Conservation (phyloP, 2,329 filamentous ascomycete genomes). For the Lachnellula subtilissima region DNA sequence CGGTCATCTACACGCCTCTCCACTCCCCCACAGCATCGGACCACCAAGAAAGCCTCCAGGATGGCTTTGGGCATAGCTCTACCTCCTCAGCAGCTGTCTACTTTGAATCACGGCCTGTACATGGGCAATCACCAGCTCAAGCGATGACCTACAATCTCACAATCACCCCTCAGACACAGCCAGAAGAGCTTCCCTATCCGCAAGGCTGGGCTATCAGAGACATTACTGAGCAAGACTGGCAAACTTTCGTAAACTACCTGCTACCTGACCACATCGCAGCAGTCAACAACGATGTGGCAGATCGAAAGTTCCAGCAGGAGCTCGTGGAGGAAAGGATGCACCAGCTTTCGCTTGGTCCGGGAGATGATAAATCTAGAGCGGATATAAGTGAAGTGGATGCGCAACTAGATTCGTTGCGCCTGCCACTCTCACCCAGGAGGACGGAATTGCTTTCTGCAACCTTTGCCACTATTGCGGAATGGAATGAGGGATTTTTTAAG, state of each 20-base stretch:
- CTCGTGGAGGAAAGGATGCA: conserved; percentile 29
- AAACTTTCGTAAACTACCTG: conserved; percentile 53
- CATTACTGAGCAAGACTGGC: conserved; percentile 51
- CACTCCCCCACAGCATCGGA: conserved; percentile 20
- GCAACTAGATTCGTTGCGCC: conserved; percentile 36
- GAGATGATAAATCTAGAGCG: conserved; percentile 19
- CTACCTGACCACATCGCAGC: conserved; percentile 44
- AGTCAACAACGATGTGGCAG: conserved; percentile 43
- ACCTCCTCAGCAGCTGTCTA: conserved; percentile 22
- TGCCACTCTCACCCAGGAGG: not conserved
- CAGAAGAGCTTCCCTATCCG: conserved; percentile 22
- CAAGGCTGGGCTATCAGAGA: conserved; percentile 34
- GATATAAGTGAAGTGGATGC: conserved; percentile 36
- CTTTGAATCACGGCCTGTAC: conserved; percentile 25
- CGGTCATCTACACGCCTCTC: conserved; percentile 25
- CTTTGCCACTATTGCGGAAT: conserved; percentile 44
- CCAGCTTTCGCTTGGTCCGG: conserved; percentile 14
- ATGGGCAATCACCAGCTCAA: conserved; percentile 31
- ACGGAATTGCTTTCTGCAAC: conserved; percentile 27
- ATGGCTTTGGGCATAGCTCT: conserved; percentile 12
- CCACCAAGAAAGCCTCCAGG: conserved; percentile 12
- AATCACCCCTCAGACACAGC: conserved; percentile 11
- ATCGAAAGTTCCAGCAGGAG: conserved; percentile 46
- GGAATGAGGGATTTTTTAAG: conserved; percentile 54
- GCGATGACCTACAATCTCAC: conserved; percentile 12